These are phyloP conservation scores for Multifurca ochricompacta DNA, from an alignment of 768 basidiomycete species.

Conservation along the genomic window DNA sequence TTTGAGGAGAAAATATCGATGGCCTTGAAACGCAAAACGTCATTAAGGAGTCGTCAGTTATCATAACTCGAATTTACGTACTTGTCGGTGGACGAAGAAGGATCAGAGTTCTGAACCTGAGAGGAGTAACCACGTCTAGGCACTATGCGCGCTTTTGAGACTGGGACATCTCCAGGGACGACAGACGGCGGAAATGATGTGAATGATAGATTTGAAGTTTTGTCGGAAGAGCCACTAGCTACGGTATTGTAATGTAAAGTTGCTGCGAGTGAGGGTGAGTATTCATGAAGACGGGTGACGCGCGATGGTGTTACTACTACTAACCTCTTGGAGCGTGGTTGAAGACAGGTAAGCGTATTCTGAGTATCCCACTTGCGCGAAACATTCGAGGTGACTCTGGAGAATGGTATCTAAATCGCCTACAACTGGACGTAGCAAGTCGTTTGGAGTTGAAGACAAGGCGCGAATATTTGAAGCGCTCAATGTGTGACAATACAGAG, in stretches of 20 bases:
- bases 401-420: background rate
- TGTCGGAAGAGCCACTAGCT: background rate
- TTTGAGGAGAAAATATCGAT: slow-evolving; percentile 26
- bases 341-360: background rate
- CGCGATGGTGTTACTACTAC: background rate
- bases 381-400: background rate
- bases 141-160: background rate
- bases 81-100: slow-evolving; percentile 6
- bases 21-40: background rate
- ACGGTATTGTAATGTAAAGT: background rate
- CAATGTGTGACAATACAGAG: background rate
- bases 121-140: slow-evolving; percentile 5
- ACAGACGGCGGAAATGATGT: background rate
- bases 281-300: background rate
- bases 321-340: background rate
- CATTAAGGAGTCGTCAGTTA: background rate
- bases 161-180: background rate
- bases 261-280: background rate
- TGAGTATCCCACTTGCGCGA: background rate
- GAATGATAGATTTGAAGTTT: background rate
- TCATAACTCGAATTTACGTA: background rate
- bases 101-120: background rate
- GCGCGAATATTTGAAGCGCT: background rate
- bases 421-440: too few relatives aligned
- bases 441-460: background rate